A percentile compares a stretch with the other conserved stretches of the same genome.
Conservation (phyloP, 495 filamentous ascomycete genomes). For the Neurospora sp. region DNA sequence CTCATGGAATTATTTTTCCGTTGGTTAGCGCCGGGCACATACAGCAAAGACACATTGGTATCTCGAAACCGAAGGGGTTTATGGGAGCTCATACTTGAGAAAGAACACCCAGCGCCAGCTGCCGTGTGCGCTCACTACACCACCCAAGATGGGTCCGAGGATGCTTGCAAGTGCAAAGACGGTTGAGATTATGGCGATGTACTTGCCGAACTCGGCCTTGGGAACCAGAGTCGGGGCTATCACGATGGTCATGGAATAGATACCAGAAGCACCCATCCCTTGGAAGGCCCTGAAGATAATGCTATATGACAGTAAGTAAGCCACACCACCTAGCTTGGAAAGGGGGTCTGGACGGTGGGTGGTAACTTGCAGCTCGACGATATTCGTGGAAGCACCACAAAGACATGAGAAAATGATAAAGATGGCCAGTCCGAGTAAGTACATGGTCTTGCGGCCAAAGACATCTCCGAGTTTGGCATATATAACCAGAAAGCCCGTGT, state of each 20-base stretch:
- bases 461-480: slow-evolving; percentile 44
- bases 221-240: slow-evolving; percentile 40
- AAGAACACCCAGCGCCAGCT: slow-evolving; percentile 34
- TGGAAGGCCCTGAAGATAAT: slow-evolving; percentile 47
- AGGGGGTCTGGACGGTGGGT: background rate
- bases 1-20: background rate
- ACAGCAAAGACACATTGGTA: background rate
- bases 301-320: slow-evolving; percentile 17
- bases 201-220: slow-evolving; percentile 31
- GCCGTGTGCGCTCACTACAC: slow-evolving; percentile 23
- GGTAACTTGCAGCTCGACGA: slow-evolving; percentile 36
- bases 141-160: slow-evolving; percentile 36
- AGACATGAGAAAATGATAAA: slow-evolving; percentile 44
- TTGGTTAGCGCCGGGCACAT: background rate
- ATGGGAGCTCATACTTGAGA: slow-evolving; percentile 21
- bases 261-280: slow-evolving; percentile 45
- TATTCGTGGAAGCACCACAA: slow-evolving; percentile 36
- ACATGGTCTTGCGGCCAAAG: slow-evolving; percentile 37
- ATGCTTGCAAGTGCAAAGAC: slow-evolving; percentile 36
- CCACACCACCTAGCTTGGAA: background rate
- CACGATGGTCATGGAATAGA: slow-evolving; percentile 40
- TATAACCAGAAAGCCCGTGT: slow-evolving; percentile 46
- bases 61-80: background rate
- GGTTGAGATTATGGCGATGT: slow-evolving; percentile 36
- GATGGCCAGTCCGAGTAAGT: slow-evolving; percentile 33